phyloP scores from a whole-genome alignment of 768 basidiomycete genomes.

The Pholiota microspora region DNA sequence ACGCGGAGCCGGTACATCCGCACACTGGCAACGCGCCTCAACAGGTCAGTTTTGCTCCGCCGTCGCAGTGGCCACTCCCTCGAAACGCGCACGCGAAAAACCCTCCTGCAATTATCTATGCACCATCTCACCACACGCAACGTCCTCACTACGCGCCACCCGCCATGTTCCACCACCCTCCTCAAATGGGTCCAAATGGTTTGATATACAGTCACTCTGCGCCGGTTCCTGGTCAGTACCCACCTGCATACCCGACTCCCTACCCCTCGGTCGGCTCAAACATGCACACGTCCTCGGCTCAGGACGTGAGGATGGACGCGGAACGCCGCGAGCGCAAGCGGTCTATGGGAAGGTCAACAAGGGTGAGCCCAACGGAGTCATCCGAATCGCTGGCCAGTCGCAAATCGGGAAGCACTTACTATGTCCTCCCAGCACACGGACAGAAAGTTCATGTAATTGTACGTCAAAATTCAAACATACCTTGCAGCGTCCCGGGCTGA shows the following conservation, averaged over 20 bases:
- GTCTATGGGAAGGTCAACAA: constrained; percentile 19
- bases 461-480: constrained; percentile 27
- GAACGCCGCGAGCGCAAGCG: constrained; percentile 16
- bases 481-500: constrained; percentile 4
- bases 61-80: constrained; percentile 23
- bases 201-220: constrained; percentile 73
- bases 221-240: constrained; percentile 38
- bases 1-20: not conserved
- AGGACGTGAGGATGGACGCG: constrained; percentile 32
- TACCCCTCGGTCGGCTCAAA: constrained; percentile 39
- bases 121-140: constrained; percentile 47
- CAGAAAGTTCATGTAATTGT: constrained; percentile 77
- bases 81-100: constrained; percentile 29
- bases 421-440: constrained; percentile 66
- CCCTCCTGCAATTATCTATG: constrained; percentile 59
- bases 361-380: constrained; percentile 26
- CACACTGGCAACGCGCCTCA: constrained; percentile 10
- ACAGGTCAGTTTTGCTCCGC: constrained; percentile 30
- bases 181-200: constrained; percentile 53
- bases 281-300: constrained; percentile 30
- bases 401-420: constrained; percentile 71
- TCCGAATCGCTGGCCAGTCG: constrained; percentile 45
- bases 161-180: constrained; percentile 53
- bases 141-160: constrained; percentile 58
- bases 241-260: constrained; percentile 39